Percentiles rank a stretch among this genome's conserved stretches.
phyloP scores from a whole-genome alignment of 257 asterid genomes.

The Ilex asprella region DNA sequence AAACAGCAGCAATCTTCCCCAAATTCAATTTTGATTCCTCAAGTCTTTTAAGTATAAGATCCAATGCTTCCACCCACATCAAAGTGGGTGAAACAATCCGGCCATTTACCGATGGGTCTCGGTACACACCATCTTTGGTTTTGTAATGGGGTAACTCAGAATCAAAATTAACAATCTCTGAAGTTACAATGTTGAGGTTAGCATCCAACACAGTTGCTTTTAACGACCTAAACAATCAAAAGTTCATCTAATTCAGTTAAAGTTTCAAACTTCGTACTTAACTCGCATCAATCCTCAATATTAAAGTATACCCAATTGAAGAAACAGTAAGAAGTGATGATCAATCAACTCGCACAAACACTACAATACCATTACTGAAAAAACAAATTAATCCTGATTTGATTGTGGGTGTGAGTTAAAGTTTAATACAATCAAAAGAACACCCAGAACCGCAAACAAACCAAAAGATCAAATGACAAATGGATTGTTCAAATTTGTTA shows the following conservation, averaged over 20 bases:
- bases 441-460: not conserved
- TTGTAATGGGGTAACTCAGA: slow-evolving; percentile 74
- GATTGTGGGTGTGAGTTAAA: not conserved
- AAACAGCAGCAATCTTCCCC: slow-evolving; percentile 63
- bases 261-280: not conserved
- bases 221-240: slow-evolving; percentile 59
- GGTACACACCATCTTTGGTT: slow-evolving; percentile 78
- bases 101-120: slow-evolving; percentile 61
- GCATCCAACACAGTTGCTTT: slow-evolving; percentile 83
- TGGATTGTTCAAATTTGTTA: not conserved
- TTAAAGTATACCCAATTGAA: slow-evolving; percentile 22
- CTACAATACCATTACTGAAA: too few relatives aligned
- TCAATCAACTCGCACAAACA: slow-evolving; percentile 33
- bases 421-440: not conserved
- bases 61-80: slow-evolving; percentile 98
- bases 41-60: slow-evolving; percentile 57
- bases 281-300: not conserved
- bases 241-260: not conserved
- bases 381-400: not conserved
- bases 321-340: slow-evolving; percentile 23
- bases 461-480: too few relatives aligned
- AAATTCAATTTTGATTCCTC: slow-evolving; percentile 56
- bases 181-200: slow-evolving; percentile 54
- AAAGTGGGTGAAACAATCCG: slow-evolving; percentile 86
- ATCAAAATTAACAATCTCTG: slow-evolving; percentile 76